Base-by-base conservation (phyloP, 352 stramenopile species). In the Globisporangium lucens region DNA sequence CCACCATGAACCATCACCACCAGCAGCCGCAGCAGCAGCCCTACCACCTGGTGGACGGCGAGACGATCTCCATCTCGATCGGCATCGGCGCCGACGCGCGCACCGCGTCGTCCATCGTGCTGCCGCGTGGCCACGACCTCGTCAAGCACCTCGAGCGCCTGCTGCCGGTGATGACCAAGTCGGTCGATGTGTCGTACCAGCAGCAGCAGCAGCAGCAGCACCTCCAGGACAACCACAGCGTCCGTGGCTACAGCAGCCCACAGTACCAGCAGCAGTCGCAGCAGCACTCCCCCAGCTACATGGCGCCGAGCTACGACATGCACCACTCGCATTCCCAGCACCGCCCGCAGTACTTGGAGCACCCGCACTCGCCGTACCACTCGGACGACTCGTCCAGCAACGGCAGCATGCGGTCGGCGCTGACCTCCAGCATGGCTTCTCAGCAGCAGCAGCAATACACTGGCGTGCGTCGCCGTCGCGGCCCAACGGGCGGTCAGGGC, bases 21-120 rank as follows among this genome's bases (percentile, higher is more conserved):
- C 68, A 61, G 22, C 55, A 74, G 72, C 68, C 62, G 47, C 27
- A 41, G 47, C 59, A 35, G 15, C 27, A 3, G 24, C 41, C 29
- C 8, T 53, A n/a, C 8, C 38, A 7, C 41, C 15, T 55, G 8
- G 17, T n/a, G 12, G 64, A 56, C 29, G 52, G 38, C 56, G 77
- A 85, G 64, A 82, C 75, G 27, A 80, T 87, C 71, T 78, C 76
- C 49, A 83, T 83, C 71, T 84, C 79, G 36, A 81, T 87, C 49
- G 77, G 73, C 20, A 41, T 80, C 20, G 78, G 75, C 41, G 29
- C 17, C 30, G 57, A 68, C 52, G 69, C 75, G 63, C 75, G 63
- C 60, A 69, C 64, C 2, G 33, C 73, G 36, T 78, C 77, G 1
- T 85, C 75, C 36, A 83, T 87, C 61, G 77, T 85, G 64, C 77